Evolutionary conservation across 2,329 filamentous ascomycete genomes (phyloP).

Genomic region (Coniochaeta sp.): DNA sequence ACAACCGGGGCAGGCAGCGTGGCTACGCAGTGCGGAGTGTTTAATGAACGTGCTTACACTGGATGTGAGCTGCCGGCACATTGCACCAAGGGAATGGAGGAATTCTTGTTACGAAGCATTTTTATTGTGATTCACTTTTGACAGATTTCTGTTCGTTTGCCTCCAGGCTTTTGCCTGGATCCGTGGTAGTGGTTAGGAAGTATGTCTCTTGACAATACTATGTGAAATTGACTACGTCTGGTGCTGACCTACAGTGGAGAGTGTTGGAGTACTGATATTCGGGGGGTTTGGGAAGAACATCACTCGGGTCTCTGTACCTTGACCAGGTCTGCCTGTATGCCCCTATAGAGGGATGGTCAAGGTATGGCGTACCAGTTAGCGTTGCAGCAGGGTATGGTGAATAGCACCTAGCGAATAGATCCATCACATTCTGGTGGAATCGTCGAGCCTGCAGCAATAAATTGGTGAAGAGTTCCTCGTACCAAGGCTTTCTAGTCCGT

Average conservation of each 20-base stretch:
- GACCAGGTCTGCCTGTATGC: background rate
- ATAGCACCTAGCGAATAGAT: no score
- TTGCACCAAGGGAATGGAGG: background rate
- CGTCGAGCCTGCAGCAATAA: no score
- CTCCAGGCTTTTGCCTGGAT: background rate
- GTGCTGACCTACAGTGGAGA: background rate
- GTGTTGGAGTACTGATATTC: background rate
- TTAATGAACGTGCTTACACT: background rate
- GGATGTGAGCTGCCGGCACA: background rate
- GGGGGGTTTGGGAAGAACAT: background rate
- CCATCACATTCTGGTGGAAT: no score
- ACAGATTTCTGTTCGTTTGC: background rate
- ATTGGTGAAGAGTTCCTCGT: no score
- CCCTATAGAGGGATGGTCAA: background rate
- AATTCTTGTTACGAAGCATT: background rate
- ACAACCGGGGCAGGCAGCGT: background rate
- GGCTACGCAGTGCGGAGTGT: background rate
- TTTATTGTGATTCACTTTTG: background rate
- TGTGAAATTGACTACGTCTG: no score
- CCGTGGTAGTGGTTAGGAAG: background rate
- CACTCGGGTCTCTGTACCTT: background rate
- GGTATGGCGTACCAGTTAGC: background rate
- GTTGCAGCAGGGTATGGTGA: no score
- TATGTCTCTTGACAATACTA: no score
- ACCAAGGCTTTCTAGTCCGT: no score